Conservation (phyloP, 2,329 filamentous ascomycete genomes). For the Phyllosticta citrichinensis region DNA sequence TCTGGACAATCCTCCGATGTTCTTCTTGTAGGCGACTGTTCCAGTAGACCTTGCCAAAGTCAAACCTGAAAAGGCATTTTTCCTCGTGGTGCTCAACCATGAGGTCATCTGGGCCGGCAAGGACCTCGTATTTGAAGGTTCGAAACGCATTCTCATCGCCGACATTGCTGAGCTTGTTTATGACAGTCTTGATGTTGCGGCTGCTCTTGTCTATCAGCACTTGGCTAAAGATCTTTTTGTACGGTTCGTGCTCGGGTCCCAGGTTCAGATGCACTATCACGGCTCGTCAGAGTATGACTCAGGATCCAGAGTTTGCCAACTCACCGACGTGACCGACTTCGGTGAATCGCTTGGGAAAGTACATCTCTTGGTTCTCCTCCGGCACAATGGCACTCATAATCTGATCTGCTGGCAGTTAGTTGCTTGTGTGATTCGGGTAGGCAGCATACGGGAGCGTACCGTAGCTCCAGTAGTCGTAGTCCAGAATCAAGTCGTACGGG, state of each 20-base stretch:
- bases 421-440: neutral
- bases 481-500: constrained; percentile 64
- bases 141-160: constrained; percentile 77
- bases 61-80: constrained; percentile 78
- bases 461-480: constrained; percentile 82
- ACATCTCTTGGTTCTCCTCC: constrained; percentile 64
- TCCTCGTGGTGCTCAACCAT: constrained; percentile 76
- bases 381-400: constrained; percentile 76
- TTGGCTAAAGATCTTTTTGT: constrained; percentile 76
- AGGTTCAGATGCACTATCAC: constrained; percentile 76
- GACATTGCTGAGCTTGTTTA: constrained; percentile 90
- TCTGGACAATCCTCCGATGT: constrained; percentile 63
- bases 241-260: constrained; percentile 69
- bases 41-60: constrained; percentile 97
- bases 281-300: neutral
- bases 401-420: constrained; percentile 48
- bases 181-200: constrained; percentile 69
- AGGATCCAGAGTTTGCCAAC: constrained; percentile 14
- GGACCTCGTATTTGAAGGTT: constrained; percentile 86
- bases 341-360: constrained; percentile 78
- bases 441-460: constrained; percentile 36
- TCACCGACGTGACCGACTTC: constrained; percentile 76
- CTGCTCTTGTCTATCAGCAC: constrained; percentile 81
- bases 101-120: constrained; percentile 71
- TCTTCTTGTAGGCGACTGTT: constrained; percentile 86